Evolutionary conservation across 2,329 filamentous ascomycete genomes (phyloP).

Genomic region (Rosellinia necatrix): DNA sequence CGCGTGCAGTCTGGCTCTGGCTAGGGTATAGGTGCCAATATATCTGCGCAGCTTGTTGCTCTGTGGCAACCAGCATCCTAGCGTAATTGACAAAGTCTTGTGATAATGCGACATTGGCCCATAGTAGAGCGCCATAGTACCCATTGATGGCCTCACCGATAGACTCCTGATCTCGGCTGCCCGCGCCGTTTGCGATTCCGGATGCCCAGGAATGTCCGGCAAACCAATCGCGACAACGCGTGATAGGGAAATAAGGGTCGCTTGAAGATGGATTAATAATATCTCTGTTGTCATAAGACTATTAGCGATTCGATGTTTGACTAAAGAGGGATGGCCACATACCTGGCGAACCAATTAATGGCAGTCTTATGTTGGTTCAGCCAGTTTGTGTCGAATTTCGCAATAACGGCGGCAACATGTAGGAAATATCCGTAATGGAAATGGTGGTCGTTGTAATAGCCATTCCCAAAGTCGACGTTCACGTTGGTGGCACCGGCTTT

Average conservation of each 20-base stretch:
- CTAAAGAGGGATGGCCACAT: background rate
- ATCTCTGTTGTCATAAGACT: background rate
- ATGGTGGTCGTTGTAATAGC: slow-evolving; percentile 16
- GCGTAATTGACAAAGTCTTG: slow-evolving; percentile 17
- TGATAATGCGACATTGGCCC: slow-evolving; percentile 13
- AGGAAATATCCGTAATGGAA: slow-evolving; percentile 20
- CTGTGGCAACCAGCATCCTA: slow-evolving; percentile 10
- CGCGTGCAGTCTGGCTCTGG: slow-evolving; percentile 11
- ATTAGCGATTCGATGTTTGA: background rate
- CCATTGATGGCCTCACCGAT: slow-evolving; percentile 10
- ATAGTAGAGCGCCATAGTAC: slow-evolving; percentile 13
- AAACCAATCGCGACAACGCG: slow-evolving; percentile 15
- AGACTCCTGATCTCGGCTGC: slow-evolving; percentile 14
- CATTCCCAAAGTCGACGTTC: slow-evolving; percentile 16
- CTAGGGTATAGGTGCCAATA: slow-evolving; percentile 19
- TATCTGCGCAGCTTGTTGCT: slow-evolving; percentile 10
- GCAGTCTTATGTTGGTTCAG: slow-evolving; percentile 7
- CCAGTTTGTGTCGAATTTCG: slow-evolving; percentile 9
- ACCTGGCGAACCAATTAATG: slow-evolving; percentile 16
- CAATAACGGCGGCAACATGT: slow-evolving; percentile 12
- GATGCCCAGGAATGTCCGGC: slow-evolving; percentile 16
- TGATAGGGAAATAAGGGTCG: slow-evolving; percentile 16
- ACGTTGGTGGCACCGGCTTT: slow-evolving; percentile 13
- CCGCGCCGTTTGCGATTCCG: slow-evolving; percentile 12
- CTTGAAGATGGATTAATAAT: slow-evolving; percentile 14